Percentiles rank a stretch among this genome's conserved stretches.
These are phyloP conservation scores for Millerago galiae DNA, from an alignment of 805 yeast species.

Conservation along the genomic window DNA sequence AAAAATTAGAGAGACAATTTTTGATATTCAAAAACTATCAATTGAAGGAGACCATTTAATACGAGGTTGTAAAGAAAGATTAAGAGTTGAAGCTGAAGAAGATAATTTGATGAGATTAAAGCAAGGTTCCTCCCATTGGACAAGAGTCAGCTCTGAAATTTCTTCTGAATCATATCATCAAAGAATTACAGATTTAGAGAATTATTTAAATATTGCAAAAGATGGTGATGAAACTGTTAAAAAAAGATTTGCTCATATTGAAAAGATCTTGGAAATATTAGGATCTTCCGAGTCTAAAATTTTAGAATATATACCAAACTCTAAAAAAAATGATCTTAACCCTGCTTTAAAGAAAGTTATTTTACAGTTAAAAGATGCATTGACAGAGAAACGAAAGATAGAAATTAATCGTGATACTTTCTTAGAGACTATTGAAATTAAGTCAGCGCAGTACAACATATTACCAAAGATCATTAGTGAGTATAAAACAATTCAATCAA, in stretches of 20 bases:
- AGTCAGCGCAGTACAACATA: constrained; percentile 40
- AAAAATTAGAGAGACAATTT: constrained; percentile 34
- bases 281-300: constrained; percentile 29
- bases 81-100: constrained; percentile 47
- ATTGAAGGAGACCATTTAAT: constrained; percentile 36
- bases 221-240: constrained; percentile 53
- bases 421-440: constrained; percentile 36
- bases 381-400: constrained; percentile 28
- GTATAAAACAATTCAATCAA: constrained; percentile 29
- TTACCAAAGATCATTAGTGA: constrained; percentile 47
- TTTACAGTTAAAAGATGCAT: constrained; percentile 27
- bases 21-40: constrained; percentile 40
- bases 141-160: constrained; percentile 37
- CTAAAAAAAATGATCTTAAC: constrained; percentile 25
- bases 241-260: constrained; percentile 41
- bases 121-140: constrained; percentile 54
- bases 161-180: constrained; percentile 35
- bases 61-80: constrained; percentile 37
- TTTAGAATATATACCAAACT: constrained; percentile 25
- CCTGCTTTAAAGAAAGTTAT: constrained; percentile 30
- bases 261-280: constrained; percentile 37
- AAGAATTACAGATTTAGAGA: constrained; percentile 38
- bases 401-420: constrained; percentile 34
- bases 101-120: constrained; percentile 45
- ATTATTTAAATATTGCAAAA: constrained; percentile 50